These are phyloP conservation scores for Cyclotella baltica DNA, from an alignment of 108 stramenopile species.

Conservation along the genomic window DNA sequence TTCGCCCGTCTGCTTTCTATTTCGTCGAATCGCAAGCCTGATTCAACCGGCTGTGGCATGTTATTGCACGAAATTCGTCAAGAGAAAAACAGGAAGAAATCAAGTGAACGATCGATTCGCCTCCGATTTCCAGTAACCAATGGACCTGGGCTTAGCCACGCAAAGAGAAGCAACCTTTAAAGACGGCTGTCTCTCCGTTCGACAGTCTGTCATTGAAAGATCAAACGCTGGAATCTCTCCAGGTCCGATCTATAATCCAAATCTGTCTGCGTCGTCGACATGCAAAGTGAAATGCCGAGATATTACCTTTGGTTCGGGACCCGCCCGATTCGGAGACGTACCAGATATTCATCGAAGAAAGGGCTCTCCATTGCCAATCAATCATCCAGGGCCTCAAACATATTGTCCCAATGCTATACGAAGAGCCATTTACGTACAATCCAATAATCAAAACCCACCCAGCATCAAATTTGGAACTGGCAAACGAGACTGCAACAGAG, in stretches of 20 bases:
- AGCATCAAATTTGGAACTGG: slow-evolving; percentile 49
- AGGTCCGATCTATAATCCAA: slow-evolving; percentile 54
- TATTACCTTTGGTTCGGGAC: slow-evolving; percentile 55
- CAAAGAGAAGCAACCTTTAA: slow-evolving; percentile 55
- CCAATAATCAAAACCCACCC: slow-evolving; percentile 40
- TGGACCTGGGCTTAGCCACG: slow-evolving; percentile 30
- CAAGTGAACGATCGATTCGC: too few relatives aligned
- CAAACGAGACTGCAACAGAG: slow-evolving; percentile 38
- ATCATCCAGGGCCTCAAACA: slow-evolving; percentile 45
- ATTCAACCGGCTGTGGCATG: not conserved
- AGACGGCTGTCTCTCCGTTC: slow-evolving; percentile 53
- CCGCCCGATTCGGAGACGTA: slow-evolving; percentile 47
- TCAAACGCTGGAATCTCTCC: slow-evolving; percentile 28
- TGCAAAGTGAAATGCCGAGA: slow-evolving; percentile 36
- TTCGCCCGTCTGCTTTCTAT: not conserved
- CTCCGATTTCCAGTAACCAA: not conserved
- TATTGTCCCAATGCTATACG: slow-evolving; percentile 47
- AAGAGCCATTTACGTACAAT: slow-evolving; percentile 35
- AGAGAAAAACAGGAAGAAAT: slow-evolving; percentile 6
- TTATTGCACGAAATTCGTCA: not conserved
- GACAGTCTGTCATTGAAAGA: slow-evolving; percentile 45
- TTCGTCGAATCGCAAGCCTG: not conserved
- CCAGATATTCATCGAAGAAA: slow-evolving; percentile 22
- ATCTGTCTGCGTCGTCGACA: slow-evolving; percentile 23
- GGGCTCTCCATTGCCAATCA: slow-evolving; percentile 11